Conservation (phyloP, 2,329 filamentous ascomycete species). For the Emmonsiellopsis sp. region DNA sequence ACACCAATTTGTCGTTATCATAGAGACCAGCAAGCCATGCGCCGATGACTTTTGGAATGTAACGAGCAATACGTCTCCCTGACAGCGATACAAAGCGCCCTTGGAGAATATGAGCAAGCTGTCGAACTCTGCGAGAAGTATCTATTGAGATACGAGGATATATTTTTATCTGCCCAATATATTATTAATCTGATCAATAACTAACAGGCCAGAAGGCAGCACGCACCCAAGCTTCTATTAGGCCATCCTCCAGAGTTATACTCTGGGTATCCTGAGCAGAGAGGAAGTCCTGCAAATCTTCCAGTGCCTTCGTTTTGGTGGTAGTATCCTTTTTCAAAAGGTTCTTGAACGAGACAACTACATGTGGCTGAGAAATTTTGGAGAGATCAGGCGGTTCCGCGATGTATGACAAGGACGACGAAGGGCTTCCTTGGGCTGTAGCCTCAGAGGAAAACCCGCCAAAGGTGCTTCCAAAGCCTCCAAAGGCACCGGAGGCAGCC, state of each 20-base stretch:
- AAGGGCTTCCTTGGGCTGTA: slow-evolving; percentile 33
- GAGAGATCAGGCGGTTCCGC: slow-evolving; percentile 75
- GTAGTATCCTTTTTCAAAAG: slow-evolving; percentile 85
- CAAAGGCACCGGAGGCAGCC: slow-evolving; percentile 42
- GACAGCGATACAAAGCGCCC: slow-evolving; percentile 48
- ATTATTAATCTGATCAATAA: slow-evolving; percentile 31
- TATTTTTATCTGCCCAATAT: slow-evolving; percentile 56
- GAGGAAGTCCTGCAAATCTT: slow-evolving; percentile 66
- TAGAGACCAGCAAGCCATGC: slow-evolving; percentile 88
- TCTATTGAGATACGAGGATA: slow-evolving; percentile 90
- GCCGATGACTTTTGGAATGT: slow-evolving; percentile 68
- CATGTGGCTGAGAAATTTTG: slow-evolving; percentile 65
- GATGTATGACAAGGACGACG: slow-evolving; percentile 73
- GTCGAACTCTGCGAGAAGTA: slow-evolving; percentile 75
- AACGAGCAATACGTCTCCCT: slow-evolving; percentile 75
- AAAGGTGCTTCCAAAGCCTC: slow-evolving; percentile 33
- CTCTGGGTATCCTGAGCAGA: slow-evolving; percentile 44
- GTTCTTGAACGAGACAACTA: slow-evolving; percentile 88
- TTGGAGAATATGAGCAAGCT: slow-evolving; percentile 72
- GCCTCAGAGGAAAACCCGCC: slow-evolving; percentile 29
- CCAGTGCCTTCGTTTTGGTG: slow-evolving; percentile 82
- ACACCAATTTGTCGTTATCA: slow-evolving; percentile 70
- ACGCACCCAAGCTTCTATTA: slow-evolving; percentile 84
- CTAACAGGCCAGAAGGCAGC: slow-evolving; percentile 12
- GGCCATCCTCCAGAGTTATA: slow-evolving; percentile 63